A percentile compares a stretch with the other conserved stretches of the same genome.
These are phyloP conservation scores for Amauroascus niger DNA, from an alignment of 2,329 filamentous ascomycete species.

Conservation along the genomic window DNA sequence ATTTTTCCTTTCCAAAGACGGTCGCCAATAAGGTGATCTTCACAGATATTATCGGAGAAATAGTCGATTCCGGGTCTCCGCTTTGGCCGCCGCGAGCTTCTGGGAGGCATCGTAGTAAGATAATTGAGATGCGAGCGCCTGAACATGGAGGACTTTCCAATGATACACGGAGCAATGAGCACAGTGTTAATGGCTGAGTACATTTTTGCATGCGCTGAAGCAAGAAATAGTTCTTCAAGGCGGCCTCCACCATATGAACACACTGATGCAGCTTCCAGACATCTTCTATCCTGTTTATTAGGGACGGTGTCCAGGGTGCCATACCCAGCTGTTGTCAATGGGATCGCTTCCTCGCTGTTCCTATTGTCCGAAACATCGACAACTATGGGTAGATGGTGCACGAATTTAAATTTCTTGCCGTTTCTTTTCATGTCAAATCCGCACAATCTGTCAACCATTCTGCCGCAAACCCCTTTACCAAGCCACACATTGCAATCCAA, in stretches of 20 bases:
- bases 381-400: constrained; percentile 83
- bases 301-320: not conserved
- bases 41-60: constrained; percentile 94
- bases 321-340: constrained; percentile 18
- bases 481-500: constrained; percentile 97
- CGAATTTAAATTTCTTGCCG: constrained; percentile 65
- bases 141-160: constrained; percentile 99
- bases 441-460: constrained; percentile 80
- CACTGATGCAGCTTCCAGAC: constrained; percentile 7
- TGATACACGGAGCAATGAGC: constrained; percentile 78
- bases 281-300: not conserved
- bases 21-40: constrained; percentile 93
- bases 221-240: constrained; percentile 90
- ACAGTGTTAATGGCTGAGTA: constrained; percentile 96
- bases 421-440: constrained; percentile 46
- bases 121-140: constrained; percentile 78
- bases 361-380: constrained; percentile 53
- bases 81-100: constrained; percentile 29
- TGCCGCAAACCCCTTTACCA: constrained; percentile 62
- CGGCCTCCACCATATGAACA: constrained; percentile 58
- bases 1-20: constrained; percentile 60
- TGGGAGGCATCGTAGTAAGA: constrained; percentile 50
- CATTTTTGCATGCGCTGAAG: constrained; percentile 90
- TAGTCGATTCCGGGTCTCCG: constrained; percentile 67
- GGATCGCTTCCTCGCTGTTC: constrained; percentile 22